Evolutionary conservation across 2,329 filamentous ascomycete genomes (phyloP).

Genomic region (Dactylonectria estremocensis): DNA sequence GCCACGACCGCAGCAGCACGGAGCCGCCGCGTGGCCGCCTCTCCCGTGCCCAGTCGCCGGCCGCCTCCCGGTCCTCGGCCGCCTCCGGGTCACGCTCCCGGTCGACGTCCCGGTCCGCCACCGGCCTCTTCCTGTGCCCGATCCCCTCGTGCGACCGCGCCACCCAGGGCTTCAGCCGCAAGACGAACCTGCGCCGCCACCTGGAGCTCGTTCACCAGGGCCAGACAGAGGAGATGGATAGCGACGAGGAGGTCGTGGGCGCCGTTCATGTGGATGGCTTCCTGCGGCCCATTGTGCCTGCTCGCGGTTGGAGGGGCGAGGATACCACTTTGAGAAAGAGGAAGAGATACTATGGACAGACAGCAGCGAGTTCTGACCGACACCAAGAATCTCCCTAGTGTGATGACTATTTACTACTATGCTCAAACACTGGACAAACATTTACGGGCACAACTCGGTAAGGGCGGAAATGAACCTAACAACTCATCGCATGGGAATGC

Average conservation of each 20-base stretch:
- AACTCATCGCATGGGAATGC: slow-evolving; percentile 17
- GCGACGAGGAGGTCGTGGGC: slow-evolving; percentile 70
- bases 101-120: slow-evolving; percentile 52
- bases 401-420: neutral
- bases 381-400: slow-evolving; percentile 25
- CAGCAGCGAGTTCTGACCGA: slow-evolving; percentile 31
- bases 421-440: neutral
- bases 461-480: neutral
- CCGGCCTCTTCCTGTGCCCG: slow-evolving; percentile 56
- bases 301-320: slow-evolving; percentile 63
- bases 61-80: slow-evolving; percentile 27
- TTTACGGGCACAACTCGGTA: neutral
- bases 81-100: slow-evolving; percentile 43
- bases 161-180: slow-evolving; percentile 54
- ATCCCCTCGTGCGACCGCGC: slow-evolving; percentile 56
- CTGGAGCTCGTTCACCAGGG: slow-evolving; percentile 57
- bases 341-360: slow-evolving; percentile 47
- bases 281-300: slow-evolving; percentile 67
- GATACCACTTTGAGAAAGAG: slow-evolving; percentile 51
- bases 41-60: slow-evolving; percentile 40
- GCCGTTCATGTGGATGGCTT: slow-evolving; percentile 80
- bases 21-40: slow-evolving; percentile 42
- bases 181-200: slow-evolving; percentile 57
- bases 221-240: slow-evolving; percentile 54
- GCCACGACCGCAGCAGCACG: slow-evolving; percentile 41